Base-by-base conservation (phyloP, 768 basidiomycete genomes). In the Boletus sp. region DNA sequence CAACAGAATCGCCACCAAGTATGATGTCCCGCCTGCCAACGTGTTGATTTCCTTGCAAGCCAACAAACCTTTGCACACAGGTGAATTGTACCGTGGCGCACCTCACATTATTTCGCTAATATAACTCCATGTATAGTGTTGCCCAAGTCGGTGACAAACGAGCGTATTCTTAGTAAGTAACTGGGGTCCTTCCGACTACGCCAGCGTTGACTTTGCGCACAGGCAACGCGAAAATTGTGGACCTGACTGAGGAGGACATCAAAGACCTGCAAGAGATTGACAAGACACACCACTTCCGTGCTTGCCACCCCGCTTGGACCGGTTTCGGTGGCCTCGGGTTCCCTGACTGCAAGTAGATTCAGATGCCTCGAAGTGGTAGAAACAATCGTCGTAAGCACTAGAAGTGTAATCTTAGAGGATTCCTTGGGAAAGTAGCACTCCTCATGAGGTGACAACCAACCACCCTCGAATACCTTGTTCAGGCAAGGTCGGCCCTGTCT, bases 11-110 rank as follows among this genome's bases (percentile, higher is more conserved):
- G 88, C 89, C 1, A 72, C 77, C 52, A 84, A 83, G 65, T 71
- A 90, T 71, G 62, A 65, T 9, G 83, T 85, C 30, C 61, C 73
- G 8, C 80, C 84, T 13, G 81, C 85, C n/a, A 87, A 83, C 47
- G 69, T 92, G 51, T 76, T 91, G 51, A 74, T 91, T 51, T 85
- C 85, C 2, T 77, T 90, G 42, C 87, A 90, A 60, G 87, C 85
- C 25, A 90, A 88, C 72, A 77, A 78, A 55, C 77, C 77, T 7
- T 75, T 78, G 39, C 80, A 85, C 41, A 79, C 72, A 41, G 82
- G 80, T 81, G 56, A 27, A 58, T 43, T 7, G 30, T 15, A 2
- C 14, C 5, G 19, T 15, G 17, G 15, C 42, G 32, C n/a, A 41
- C 11, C 29, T 42, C n/a, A 32, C 42, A 9, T 17, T 34, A 53